Conservation (phyloP, 441 rosid genomes). For the Raphanus hybrid region DNA sequence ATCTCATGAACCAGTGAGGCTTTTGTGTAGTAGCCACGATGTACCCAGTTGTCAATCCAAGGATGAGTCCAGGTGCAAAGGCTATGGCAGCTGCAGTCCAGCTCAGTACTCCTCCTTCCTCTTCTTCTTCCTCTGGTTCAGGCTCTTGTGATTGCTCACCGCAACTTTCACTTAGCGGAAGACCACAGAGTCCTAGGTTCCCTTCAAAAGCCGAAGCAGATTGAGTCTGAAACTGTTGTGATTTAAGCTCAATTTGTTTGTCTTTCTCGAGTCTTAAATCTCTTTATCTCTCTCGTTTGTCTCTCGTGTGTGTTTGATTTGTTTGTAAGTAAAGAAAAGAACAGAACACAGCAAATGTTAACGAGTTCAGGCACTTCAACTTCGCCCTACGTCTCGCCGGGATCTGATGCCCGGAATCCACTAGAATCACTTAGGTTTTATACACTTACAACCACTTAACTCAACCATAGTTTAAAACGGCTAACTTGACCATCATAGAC, state of each 20-base stretch:
- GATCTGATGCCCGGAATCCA: too few species aligned
- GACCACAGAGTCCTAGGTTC: not conserved
- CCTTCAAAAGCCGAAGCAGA: not conserved
- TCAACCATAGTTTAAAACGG: not conserved
- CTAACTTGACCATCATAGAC: too few species aligned
- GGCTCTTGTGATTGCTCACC: not conserved
- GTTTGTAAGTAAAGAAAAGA: too few species aligned
- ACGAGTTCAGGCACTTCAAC: too few species aligned
- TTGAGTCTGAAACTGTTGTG: not conserved
- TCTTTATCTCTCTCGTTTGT: too few species aligned
- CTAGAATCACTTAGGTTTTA: too few species aligned
- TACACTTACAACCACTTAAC: too few species aligned
- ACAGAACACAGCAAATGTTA: too few species aligned
- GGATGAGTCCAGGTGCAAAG: not conserved
- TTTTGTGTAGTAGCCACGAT: not conserved
- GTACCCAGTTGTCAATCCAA: not conserved
- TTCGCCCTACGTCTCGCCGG: not conserved
- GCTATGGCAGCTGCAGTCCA: constrained; percentile 1
- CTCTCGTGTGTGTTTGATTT: too few species aligned
- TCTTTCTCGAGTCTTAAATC: too few species aligned
- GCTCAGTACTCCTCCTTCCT: not conserved
- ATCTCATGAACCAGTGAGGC: constrained; percentile 5
- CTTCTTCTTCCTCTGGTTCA: not conserved
- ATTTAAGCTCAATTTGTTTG: too few species aligned
- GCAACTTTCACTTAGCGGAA: not conserved